A percentile compares a stretch with the other conserved stretches of the same genome.
phyloP scores from a whole-genome alignment of 2,329 filamentous ascomycete species.

The Teratosphaeria epicoccoides region DNA sequence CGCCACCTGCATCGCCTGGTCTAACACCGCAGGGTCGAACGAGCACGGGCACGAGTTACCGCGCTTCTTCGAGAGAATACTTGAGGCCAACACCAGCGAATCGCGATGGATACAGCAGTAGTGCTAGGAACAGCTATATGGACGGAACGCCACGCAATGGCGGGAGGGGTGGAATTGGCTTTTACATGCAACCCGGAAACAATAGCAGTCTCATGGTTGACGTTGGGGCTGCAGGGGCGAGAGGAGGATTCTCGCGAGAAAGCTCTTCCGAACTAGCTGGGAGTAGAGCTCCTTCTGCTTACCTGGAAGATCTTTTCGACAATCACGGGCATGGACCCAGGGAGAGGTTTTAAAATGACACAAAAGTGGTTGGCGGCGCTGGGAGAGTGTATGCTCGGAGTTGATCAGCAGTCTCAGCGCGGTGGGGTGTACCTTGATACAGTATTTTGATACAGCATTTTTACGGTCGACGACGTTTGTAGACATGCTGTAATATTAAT shows the following conservation, averaged over 20 bases:
- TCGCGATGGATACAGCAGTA: constrained; percentile 9
- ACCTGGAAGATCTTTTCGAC: constrained; percentile 80
- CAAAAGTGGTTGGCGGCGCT: neutral
- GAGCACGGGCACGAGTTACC: constrained; percentile 8
- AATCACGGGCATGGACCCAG: constrained; percentile 44
- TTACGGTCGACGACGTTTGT: neutral
- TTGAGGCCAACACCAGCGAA: neutral
- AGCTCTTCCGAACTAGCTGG: constrained; percentile 49
- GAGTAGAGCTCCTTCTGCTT: constrained; percentile 73
- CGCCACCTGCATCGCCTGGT: constrained; percentile 20
- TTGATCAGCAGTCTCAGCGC: neutral
- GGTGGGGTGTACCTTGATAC: neutral
- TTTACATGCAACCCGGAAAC: constrained; percentile 27
- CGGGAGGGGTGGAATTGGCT: constrained; percentile 5
- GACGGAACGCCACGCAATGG: constrained; percentile 5
- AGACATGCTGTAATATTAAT: neutral
- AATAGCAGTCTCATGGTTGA: constrained; percentile 23
- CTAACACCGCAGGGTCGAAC: constrained; percentile 7
- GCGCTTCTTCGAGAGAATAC: constrained; percentile 7
- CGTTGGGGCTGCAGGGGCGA: constrained; percentile 9
- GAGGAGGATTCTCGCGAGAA: constrained; percentile 12
- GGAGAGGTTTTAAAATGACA: constrained; percentile 8
- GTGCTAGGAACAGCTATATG: constrained; percentile 13
- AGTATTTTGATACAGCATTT: neutral
- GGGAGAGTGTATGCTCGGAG: neutral